These are phyloP conservation scores for Fusarium sp. DNA, from an alignment of 2,329 filamentous ascomycete species.

Conservation along the genomic window DNA sequence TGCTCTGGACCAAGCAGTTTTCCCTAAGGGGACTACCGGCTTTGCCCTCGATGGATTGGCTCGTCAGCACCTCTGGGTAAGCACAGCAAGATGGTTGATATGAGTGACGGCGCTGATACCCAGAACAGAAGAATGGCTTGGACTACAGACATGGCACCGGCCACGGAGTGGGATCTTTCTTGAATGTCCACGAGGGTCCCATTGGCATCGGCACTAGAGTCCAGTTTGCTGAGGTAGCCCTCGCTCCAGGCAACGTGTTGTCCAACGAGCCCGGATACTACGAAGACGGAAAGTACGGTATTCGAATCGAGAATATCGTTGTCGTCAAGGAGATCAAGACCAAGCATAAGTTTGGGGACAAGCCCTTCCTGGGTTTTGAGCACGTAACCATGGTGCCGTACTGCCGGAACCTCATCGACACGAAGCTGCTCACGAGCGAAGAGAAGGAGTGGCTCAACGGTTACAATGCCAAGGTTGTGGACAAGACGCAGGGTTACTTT, in stretches of 20 bases:
- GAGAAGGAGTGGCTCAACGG: slow-evolving; percentile 91
- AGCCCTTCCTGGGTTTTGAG: slow-evolving; percentile 94
- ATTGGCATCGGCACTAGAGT: slow-evolving; percentile 95
- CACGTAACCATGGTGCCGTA: slow-evolving; percentile 98
- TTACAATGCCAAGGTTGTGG: slow-evolving; percentile 83
- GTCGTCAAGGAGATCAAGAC: slow-evolving; percentile 92
- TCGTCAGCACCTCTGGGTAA: slow-evolving; percentile 90
- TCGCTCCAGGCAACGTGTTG: slow-evolving; percentile 92
- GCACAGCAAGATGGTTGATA: slow-evolving; percentile 29
- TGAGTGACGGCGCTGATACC: slow-evolving; percentile 30
- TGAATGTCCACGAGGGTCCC: slow-evolving; percentile 97
- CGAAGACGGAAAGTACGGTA: slow-evolving; percentile 93
- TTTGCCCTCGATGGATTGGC: slow-evolving; percentile 91
- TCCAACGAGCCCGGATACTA: slow-evolving; percentile 98
- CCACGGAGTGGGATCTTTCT: slow-evolving; percentile 92
- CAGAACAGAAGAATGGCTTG: slow-evolving; percentile 70
- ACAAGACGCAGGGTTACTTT: slow-evolving; percentile 85
- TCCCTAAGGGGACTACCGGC: slow-evolving; percentile 94
- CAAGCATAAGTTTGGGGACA: slow-evolving; percentile 89
- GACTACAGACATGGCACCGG: slow-evolving; percentile 98
- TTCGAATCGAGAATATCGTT: slow-evolving; percentile 96
- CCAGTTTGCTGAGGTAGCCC: slow-evolving; percentile 89
- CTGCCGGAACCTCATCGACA: slow-evolving; percentile 88
- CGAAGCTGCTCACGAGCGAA: slow-evolving; percentile 73
- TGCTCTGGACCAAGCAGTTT: slow-evolving; percentile 84